Percentiles rank a stretch among this genome's conserved stretches.
Evolutionary conservation across 176 grass and related monocot species (phyloP).

Genomic region (Elaeis guineensis): DNA sequence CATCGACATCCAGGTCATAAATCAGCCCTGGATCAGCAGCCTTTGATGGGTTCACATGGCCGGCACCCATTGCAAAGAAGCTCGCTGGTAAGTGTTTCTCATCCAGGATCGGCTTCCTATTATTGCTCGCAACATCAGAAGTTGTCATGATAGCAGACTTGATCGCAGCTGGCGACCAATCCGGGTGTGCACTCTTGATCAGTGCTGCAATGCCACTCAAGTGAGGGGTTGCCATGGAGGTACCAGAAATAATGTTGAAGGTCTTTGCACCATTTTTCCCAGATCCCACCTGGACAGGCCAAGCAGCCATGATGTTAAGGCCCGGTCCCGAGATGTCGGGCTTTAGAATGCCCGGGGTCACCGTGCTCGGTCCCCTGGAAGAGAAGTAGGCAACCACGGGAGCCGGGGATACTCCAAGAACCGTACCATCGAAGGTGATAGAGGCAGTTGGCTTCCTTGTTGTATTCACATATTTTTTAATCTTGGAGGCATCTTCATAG

Average conservation of each 20-base stretch:
- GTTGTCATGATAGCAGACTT: constrained; percentile 96
- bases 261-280: not conserved
- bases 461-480: constrained; percentile 50
- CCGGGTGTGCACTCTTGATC: constrained; percentile 54
- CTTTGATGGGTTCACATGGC: constrained; percentile 58
- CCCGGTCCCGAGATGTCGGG: constrained; percentile 82
- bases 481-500: not conserved
- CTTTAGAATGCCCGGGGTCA: constrained; percentile 58
- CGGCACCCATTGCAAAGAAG: constrained; percentile 82
- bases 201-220: constrained; percentile 67
- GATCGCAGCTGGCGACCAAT: constrained; percentile 69
- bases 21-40: constrained; percentile 72
- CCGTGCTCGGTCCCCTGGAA: constrained; percentile 55
- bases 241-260: constrained; percentile 28
- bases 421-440: constrained; percentile 52
- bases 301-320: constrained; percentile 84
- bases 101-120: constrained; percentile 55
- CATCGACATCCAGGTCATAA: constrained; percentile 51
- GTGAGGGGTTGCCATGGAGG: constrained; percentile 85
- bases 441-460: constrained; percentile 37
- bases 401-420: constrained; percentile 48
- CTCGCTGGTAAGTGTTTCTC: constrained; percentile 63
- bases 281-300: constrained; percentile 28
- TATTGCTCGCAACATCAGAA: constrained; percentile 45
- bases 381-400: constrained; percentile 64